phyloP scores from a whole-genome alignment of 441 rosid species.

The Jatropha podagrica region DNA sequence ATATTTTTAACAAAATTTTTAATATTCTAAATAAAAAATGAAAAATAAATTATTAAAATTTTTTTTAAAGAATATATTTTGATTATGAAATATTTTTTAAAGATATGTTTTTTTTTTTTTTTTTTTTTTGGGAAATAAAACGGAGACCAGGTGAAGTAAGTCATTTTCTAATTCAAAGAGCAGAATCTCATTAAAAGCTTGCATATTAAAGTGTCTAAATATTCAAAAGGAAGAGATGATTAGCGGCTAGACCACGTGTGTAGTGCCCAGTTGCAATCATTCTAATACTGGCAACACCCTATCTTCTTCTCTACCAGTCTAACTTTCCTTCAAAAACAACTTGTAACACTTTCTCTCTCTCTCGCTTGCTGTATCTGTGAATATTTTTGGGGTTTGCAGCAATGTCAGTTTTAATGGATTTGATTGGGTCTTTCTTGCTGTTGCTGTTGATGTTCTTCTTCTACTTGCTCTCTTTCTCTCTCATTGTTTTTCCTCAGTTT shows the following conservation, averaged over 20 bases:
- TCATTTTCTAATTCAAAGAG: no score
- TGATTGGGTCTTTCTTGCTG: conserved; percentile 28
- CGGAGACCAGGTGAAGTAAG: no score
- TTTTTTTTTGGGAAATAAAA: no score
- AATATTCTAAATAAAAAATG: no score
- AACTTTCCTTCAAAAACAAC: conserved; percentile 19
- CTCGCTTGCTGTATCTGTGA: not conserved
- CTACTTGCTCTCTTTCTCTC: not conserved
- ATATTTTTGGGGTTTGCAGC: conserved; percentile 33
- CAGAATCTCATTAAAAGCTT: not conserved
- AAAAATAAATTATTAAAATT: no score
- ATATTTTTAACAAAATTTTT: no score
- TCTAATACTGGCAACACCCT: conserved; percentile 19
- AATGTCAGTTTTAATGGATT: conserved; percentile 43
- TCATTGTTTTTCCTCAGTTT: conserved; percentile 8
- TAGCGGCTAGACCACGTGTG: conserved; percentile 31
- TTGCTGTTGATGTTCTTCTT: not conserved
- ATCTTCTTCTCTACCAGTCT: conserved; percentile 23
- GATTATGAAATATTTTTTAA: no score
- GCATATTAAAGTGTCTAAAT: not conserved
- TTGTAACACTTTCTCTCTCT: not conserved
- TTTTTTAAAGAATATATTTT: no score
- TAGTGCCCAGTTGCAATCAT: conserved; percentile 25
- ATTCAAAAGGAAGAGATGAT: conserved; percentile 7
- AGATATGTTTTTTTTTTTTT: no score